Evolutionary conservation across 371 early-diverging fungal genomes (phyloP).

Genomic region (Rhizopus arrhizus): DNA sequence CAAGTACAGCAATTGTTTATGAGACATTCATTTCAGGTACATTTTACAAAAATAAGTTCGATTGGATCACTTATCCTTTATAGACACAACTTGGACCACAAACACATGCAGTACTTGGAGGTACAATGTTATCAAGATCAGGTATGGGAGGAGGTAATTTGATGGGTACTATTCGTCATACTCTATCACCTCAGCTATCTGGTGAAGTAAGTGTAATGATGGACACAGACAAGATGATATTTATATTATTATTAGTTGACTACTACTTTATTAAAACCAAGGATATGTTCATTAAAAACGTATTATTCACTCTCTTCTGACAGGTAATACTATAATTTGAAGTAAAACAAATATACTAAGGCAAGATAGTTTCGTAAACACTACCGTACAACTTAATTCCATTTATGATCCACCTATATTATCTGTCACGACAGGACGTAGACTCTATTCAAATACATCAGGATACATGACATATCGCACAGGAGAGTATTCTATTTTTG

Average conservation of each 20-base stretch:
- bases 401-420: conserved; percentile 68
- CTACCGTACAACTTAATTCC: conserved; percentile 54
- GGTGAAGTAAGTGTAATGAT: conserved; percentile 55
- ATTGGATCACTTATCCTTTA: neutral
- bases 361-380: conserved; percentile 63
- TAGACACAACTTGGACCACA: conserved; percentile 73
- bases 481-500: conserved; percentile 71
- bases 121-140: conserved; percentile 70
- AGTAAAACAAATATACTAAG: neutral
- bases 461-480: conserved; percentile 81
- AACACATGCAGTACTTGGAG: conserved; percentile 66
- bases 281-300: conserved; percentile 63
- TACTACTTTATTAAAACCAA: conserved; percentile 61
- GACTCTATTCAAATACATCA: conserved; percentile 61
- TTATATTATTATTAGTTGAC: conserved; percentile 44
- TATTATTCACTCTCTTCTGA: conserved; percentile 70
- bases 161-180: conserved; percentile 72
- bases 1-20: conserved; percentile 75
- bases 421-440: conserved; percentile 66
- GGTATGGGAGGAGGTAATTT: conserved; percentile 82
- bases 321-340: conserved; percentile 37
- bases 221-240: conserved; percentile 17
- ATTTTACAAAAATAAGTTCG: neutral
- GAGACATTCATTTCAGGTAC: conserved; percentile 84
- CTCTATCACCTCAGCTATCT: conserved; percentile 71